Conservation (phyloP, 108 stramenopile species). For the Ochromonas danica region DNA sequence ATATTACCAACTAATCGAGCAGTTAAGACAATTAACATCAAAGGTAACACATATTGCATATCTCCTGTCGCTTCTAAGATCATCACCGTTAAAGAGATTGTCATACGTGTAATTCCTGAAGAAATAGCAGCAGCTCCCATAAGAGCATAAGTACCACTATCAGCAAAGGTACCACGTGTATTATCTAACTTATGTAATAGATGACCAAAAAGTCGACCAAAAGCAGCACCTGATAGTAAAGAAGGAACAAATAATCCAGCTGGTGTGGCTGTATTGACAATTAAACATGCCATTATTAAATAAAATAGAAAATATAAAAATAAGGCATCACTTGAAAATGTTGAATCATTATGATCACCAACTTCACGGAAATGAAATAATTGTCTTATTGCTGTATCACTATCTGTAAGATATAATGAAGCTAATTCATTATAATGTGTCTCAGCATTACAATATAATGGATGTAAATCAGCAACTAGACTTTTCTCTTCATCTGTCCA, state of each 20-base stretch:
- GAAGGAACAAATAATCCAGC: conserved; percentile 76
- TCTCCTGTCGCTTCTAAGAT: conserved; percentile 95
- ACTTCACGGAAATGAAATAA: conserved; percentile 91
- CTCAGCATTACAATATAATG: conserved; percentile 77
- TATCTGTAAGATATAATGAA: conserved; percentile 82
- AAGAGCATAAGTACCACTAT: conserved; percentile 91
- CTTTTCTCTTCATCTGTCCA: conserved; percentile 87
- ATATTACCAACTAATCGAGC: conserved; percentile 93
- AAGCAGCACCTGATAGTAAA: conserved; percentile 47
- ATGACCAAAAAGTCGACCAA: conserved; percentile 87
- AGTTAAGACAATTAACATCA: conserved; percentile 94
- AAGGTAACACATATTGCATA: conserved; percentile 94
- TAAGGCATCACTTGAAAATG: conserved; percentile 85
- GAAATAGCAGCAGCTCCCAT: conserved; percentile 91
- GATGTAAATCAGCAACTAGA: conserved; percentile 79
- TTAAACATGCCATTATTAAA: conserved; percentile 72
- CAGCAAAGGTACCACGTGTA: conserved; percentile 89
- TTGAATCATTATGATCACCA: conserved; percentile 73
- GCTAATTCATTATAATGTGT: conserved; percentile 96
- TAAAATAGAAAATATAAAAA: conserved; percentile 91
- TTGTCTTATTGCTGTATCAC: conserved; percentile 92
- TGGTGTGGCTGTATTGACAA: conserved; percentile 88
- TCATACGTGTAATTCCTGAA: conserved; percentile 98
- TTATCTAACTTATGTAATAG: conserved; percentile 90
- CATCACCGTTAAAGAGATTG: conserved; percentile 93